These are phyloP conservation scores for Magnolia changhungtana DNA, from an alignment of 164 flowering plant species.

Conservation along the genomic window DNA sequence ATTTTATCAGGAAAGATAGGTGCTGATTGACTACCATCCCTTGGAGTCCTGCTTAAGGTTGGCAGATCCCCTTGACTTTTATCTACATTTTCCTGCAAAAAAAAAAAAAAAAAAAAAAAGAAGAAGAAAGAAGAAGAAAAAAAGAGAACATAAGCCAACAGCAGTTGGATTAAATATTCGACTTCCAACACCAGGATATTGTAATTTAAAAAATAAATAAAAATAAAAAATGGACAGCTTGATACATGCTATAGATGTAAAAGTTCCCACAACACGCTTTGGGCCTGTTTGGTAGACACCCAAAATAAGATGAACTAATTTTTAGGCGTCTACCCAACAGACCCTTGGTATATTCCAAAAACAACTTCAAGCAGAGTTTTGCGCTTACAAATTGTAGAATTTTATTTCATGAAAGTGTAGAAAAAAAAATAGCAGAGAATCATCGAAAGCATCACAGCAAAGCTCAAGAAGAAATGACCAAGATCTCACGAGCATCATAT, in stretches of 20 bases:
- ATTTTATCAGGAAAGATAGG: slow-evolving; percentile 65
- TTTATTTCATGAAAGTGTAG: too few relatives aligned
- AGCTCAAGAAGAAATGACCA: too few relatives aligned
- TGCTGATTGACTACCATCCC: slow-evolving; percentile 66
- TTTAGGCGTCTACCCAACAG: too few relatives aligned
- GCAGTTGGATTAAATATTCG: background rate
- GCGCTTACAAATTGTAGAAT: too few relatives aligned
- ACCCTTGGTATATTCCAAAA: too few relatives aligned
- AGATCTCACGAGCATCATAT: too few relatives aligned
- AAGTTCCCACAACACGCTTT: background rate
- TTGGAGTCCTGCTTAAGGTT: slow-evolving; percentile 26
- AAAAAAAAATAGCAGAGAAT: background rate
- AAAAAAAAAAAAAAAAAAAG: background rate
- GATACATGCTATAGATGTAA: background rate
- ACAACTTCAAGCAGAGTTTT: too few relatives aligned
- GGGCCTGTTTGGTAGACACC: too few relatives aligned
- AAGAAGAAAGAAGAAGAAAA: background rate
- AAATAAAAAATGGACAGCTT: background rate
- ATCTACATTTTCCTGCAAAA: slow-evolving; percentile 49
- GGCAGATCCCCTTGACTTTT: slow-evolving; percentile 34
- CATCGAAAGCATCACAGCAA: background rate
- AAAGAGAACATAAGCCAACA: background rate
- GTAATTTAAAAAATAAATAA: too few relatives aligned
- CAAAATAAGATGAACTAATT: too few relatives aligned
- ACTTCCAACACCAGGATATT: background rate